These are phyloP conservation scores for Xanthoconium purpureum DNA, from an alignment of 768 basidiomycete species.

Conservation along the genomic window DNA sequence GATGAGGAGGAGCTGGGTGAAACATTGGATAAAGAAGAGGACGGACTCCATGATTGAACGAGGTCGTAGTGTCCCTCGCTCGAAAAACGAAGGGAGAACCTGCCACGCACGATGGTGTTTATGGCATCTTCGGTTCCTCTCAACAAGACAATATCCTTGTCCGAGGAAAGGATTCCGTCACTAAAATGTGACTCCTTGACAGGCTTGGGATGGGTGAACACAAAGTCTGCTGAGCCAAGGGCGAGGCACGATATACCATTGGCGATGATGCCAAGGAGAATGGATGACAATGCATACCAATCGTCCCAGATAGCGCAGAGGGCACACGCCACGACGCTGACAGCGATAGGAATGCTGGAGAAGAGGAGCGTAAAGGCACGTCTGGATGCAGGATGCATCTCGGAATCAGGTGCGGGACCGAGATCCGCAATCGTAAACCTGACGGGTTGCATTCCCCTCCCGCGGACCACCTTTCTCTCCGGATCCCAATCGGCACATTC, in stretches of 20 bases:
- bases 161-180: not conserved
- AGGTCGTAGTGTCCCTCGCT: not conserved
- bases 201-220: not conserved
- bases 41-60: not conserved
- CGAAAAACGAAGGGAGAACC: not conserved
- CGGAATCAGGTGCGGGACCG: not conserved
- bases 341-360: not conserved
- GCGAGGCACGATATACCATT: not conserved
- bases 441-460: not conserved
- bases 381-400: not conserved
- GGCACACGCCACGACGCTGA: not conserved
- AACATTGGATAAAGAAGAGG: not conserved
- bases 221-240: not conserved
- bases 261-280: not conserved
- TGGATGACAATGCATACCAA: not conserved
- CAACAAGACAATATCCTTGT: not conserved
- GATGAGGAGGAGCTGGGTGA: too few species aligned
- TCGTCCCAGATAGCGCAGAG: not conserved
- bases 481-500: not conserved
- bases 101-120: not conserved
- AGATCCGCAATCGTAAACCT: not conserved
- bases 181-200: not conserved
- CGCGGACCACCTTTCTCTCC: not conserved
- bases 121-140: not conserved
- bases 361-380: not conserved